phyloP scores from a whole-genome alignment of 1,139 yeast species.

The Lodderomyces beijingensis region DNA sequence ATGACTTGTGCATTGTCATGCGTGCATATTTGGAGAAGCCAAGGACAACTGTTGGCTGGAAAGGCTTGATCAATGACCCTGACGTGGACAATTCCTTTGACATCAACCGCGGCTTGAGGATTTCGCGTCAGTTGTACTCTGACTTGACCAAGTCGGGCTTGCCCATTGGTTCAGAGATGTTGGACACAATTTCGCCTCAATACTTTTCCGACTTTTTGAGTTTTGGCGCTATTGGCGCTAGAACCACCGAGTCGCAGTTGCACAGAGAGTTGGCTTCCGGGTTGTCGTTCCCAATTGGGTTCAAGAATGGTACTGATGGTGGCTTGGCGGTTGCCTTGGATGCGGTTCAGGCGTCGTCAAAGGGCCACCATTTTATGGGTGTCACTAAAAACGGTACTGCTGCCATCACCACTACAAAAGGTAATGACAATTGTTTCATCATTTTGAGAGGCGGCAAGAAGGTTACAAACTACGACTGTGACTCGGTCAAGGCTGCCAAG shows the following conservation, averaged over 20 bases:
- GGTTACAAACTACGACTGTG: conserved; percentile 85
- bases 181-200: conserved; percentile 95
- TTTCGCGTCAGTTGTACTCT: conserved; percentile 82
- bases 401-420: conserved; percentile 93
- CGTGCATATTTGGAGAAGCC: conserved; percentile 98
- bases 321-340: conserved; percentile 87
- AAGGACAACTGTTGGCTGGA: conserved; percentile 99
- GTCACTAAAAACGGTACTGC: conserved; percentile 88
- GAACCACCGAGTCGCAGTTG: conserved; percentile 95
- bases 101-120: conserved; percentile 89
- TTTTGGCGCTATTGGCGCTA: conserved; percentile 95
- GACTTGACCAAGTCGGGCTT: conserved; percentile 63
- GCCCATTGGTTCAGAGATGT: conserved; percentile 97
- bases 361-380: conserved; percentile 89
- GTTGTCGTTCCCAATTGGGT: conserved; percentile 92
- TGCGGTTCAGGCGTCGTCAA: conserved; percentile 88
- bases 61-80: conserved; percentile 95
- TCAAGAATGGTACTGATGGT: conserved; percentile 97
- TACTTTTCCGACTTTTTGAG: conserved; percentile 86
- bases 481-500: conserved; percentile 65
- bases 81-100: conserved; percentile 92
- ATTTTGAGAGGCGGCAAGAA: conserved; percentile 93
- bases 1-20: conserved; percentile 85
- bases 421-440: conserved; percentile 85
- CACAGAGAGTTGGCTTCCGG: conserved; percentile 97